Evolutionary conservation across 2,329 filamentous ascomycete genomes (phyloP), one percentile per base, ranked within the genome.

Genomic region (Paecilomyces sp.): DNA sequence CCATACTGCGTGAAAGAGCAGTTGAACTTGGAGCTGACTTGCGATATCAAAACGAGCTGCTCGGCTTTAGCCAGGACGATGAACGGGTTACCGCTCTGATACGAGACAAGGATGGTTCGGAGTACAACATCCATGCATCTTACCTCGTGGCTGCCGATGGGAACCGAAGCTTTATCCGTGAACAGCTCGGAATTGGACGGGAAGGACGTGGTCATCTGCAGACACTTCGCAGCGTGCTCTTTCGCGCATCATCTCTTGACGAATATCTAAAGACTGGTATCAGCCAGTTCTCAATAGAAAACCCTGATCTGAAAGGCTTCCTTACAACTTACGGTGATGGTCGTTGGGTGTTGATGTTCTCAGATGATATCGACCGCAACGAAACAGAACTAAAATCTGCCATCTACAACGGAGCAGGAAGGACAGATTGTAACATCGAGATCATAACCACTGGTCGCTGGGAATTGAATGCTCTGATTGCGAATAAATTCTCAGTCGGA

Each of bases 101-200:
- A 7, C 61, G 58, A 51, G 61, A 71, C 24, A 18, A 52, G 0
- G 53, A 60, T 3, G 62, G 59, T 2, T 30, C 55, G 8, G 41
- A 60, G 34, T 54, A 56, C 1, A 64, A 59, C 4, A 56, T 78
- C n/a, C 57, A 58, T 2, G 72, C 68, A 7, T 65, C 70, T 1
- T 78, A 78, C 57, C 63, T 77, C 18, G 70, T 79, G 18, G 74
- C 74, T 12, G 74, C 72, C 33, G 77, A 61, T 67, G 12, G 58
- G 61, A 15, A 63, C 64, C 11, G 24, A 57, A 9, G 67, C 66
- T 28, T 62, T 61, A 41, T n/a, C n/a, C 36, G 13, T n/a, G 13
- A 41, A 12, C 3, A 41, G n/a, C 13, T 41, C 36, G 36, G 36
- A 41, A 41, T 41, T 41, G 36, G 36, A 41, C 24, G 67, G 66